Evolutionary conservation across 495 filamentous ascomycete genomes (phyloP), one percentile per base, ranked within the genome.

Genomic region (Penicillium longicatenatum): DNA sequence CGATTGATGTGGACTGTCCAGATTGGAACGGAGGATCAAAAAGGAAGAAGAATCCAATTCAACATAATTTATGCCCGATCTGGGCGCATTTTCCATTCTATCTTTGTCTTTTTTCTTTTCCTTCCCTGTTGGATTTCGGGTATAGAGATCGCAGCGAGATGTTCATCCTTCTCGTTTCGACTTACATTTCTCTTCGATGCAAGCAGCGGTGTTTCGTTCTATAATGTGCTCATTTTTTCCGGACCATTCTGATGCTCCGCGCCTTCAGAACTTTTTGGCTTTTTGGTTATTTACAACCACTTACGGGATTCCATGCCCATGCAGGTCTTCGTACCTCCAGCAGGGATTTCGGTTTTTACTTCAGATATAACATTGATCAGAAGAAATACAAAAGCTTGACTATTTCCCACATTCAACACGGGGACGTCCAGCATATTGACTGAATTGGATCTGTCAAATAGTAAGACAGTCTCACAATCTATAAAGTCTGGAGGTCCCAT

Each of bases 11-110:
- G 48, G 17, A 10, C 12, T 50, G 20, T 26, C 20, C 46, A 43
- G 19, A 42, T 24, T 24, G 37, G 35, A 43, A 52, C 21, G 42
- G 39, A 50, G 54, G 55, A 54, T 46, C n/a, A 50, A 45, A 65
- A 57, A 53, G 59, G 65, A 55, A 62, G 61, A 59, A 66, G 55
- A 67, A 62, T 42, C 63, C 65, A 66, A 70, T 74, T 75, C 70
- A 75, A 75, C 73, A 73, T 70, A 52, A 52, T 52, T 16, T 29
- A 33, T 50, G 26, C 21, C 37, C 22, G 6, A 42, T 41, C 10
- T 22, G 35, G 50, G 50, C 11, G 16, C 42, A 9, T 43, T 60
- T 17, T 54, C 44, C 39, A 45, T 60, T 55, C 48, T 54, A 52
- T 58, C 56, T 37, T 33, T 55, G 11, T 30, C 33, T 54, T 57